Evolutionary conservation across 176 grass and related monocot genomes (phyloP).

Genomic region (Calamus simplicifolius): DNA sequence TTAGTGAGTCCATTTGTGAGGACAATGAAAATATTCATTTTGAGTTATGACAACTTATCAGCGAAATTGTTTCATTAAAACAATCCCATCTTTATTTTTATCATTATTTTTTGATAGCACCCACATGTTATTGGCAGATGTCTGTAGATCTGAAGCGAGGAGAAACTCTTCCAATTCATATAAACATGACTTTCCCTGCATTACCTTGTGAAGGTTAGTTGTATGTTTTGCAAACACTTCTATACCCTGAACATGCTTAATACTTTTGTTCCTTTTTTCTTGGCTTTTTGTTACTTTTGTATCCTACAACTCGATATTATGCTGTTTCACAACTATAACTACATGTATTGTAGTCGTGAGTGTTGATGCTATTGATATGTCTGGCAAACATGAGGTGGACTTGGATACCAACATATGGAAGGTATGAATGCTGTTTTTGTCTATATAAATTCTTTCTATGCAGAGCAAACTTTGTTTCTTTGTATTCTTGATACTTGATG

Average conservation of each 20-base stretch:
- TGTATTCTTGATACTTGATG: not conserved
- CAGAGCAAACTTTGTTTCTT: not conserved
- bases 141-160: slow-evolving; percentile 96
- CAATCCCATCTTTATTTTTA: too few relatives aligned
- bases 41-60: too few relatives aligned
- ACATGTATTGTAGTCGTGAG: slow-evolving; percentile 55
- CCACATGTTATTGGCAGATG: slow-evolving; percentile 44
- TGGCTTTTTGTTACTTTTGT: not conserved
- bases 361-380: slow-evolving; percentile 98
- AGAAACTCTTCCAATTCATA: slow-evolving; percentile 91
- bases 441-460: slow-evolving; percentile 9
- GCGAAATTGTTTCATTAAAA: too few relatives aligned
- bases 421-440: slow-evolving; percentile 31
- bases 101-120: too few relatives aligned
- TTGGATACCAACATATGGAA: slow-evolving; percentile 99
- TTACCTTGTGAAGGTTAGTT: slow-evolving; percentile 90
- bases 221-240: slow-evolving; percentile 10
- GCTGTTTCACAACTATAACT: slow-evolving; percentile 3
- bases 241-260: not conserved
- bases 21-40: too few relatives aligned
- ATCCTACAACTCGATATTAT: not conserved
- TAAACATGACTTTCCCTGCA: slow-evolving; percentile 97
- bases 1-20: too few relatives aligned
- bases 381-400: slow-evolving; percentile 97
- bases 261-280: too few relatives aligned